Conservation (phyloP, 306 rosid species). For the Comarum palustre region DNA sequence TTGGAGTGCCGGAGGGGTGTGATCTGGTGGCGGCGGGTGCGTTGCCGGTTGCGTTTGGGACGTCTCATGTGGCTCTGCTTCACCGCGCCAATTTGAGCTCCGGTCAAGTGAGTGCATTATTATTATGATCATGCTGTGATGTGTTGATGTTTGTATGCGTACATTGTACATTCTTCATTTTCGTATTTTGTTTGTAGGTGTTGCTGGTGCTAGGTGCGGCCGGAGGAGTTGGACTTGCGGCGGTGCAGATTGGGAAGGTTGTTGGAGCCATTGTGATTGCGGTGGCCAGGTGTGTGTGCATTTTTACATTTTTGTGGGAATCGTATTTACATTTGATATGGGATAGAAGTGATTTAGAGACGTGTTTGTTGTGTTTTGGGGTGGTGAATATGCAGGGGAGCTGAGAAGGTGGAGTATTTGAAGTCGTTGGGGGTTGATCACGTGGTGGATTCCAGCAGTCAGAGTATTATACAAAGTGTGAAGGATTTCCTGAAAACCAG, state of each 20-base stretch:
- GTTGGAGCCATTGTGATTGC: slow-evolving; percentile 86
- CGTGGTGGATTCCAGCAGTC: slow-evolving; percentile 66
- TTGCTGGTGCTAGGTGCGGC: slow-evolving; percentile 93
- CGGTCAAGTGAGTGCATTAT: slow-evolving; percentile 51
- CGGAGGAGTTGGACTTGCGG: slow-evolving; percentile 92
- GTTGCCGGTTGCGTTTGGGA: slow-evolving; percentile 86
- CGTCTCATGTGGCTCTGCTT: slow-evolving; percentile 83
- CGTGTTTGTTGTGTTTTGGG: slow-evolving; percentile 11
- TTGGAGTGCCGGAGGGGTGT: slow-evolving; percentile 76
- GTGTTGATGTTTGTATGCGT: neutral
- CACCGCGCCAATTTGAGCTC: slow-evolving; percentile 72
- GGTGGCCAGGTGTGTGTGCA: slow-evolving; percentile 68
- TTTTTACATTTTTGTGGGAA: slow-evolving; percentile 2
- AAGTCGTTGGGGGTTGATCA: slow-evolving; percentile 75
- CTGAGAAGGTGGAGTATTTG: slow-evolving; percentile 73
- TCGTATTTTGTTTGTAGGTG: slow-evolving; percentile 39
- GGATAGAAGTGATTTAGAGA: neutral
- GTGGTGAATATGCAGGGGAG: slow-evolving; percentile 54
- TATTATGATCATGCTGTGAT: neutral
- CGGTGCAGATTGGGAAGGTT: slow-evolving; percentile 87
- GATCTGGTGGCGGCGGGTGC: slow-evolving; percentile 85
- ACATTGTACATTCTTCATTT: neutral
- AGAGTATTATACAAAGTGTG: slow-evolving; percentile 64
- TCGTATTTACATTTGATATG: neutral
- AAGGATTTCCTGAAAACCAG: slow-evolving; percentile 61